Conservation (phyloP, 192 early-diverging fungal species). For the Coemansia asiatica region DNA sequence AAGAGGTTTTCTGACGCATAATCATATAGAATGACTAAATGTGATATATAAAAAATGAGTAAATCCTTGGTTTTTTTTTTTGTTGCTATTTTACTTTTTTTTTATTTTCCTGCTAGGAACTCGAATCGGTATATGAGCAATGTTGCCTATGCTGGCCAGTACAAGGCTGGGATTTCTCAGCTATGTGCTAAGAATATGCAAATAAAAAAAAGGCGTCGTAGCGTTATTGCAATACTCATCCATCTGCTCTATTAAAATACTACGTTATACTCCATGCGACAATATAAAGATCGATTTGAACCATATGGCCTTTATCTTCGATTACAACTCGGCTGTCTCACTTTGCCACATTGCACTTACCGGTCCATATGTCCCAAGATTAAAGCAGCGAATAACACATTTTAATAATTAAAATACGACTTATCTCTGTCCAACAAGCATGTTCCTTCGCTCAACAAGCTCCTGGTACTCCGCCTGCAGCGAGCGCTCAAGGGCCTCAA, state of each 20-base stretch:
- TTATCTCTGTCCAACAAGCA: background rate
- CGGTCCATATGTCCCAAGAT: background rate
- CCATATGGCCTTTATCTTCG: background rate
- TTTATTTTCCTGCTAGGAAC: background rate
- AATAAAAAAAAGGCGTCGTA: no score
- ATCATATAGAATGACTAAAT: background rate
- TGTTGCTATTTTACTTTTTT: background rate
- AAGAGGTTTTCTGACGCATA: background rate
- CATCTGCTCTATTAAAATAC: no score
- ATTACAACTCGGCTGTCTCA: background rate
- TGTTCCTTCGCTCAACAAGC: conserved; percentile 51
- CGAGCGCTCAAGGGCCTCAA: conserved; percentile 55
- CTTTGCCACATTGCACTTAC: no score
- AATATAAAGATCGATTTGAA: background rate
- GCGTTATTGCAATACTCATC: no score
- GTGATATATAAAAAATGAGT: background rate
- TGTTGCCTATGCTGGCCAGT: background rate
- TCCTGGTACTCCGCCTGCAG: conserved; percentile 70
- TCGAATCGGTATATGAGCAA: background rate
- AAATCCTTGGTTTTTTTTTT: background rate
- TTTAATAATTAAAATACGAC: background rate
- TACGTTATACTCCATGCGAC: background rate
- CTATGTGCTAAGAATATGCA: background rate
- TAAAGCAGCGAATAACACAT: background rate
- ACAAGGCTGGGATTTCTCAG: background rate